Conservation (phyloP, 192 early-diverging fungal genomes). For the Allomyces macrogynus region DNA sequence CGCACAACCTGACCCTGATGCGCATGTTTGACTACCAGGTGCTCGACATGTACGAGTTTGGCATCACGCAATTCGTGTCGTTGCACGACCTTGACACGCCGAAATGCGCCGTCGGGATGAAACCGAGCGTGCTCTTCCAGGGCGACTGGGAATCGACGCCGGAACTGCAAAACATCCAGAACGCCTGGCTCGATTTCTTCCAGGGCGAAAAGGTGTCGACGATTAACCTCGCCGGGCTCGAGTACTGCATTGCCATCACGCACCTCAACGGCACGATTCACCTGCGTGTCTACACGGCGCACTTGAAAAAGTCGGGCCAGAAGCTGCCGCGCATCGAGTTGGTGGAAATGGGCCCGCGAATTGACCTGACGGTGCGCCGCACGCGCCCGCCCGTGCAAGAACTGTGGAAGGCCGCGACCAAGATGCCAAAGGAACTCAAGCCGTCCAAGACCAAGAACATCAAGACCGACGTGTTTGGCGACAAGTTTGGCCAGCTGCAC, state of each 20-base stretch:
- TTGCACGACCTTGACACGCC: constrained; percentile 52
- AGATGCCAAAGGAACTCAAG: constrained; percentile 71
- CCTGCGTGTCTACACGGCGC: constrained; percentile 60
- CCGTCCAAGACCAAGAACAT: constrained; percentile 76
- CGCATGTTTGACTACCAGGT: constrained; percentile 86
- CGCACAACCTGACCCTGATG: constrained; percentile 75
- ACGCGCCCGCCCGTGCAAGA: constrained; percentile 47
- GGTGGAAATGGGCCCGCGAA: constrained; percentile 76
- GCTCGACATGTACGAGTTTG: constrained; percentile 89
- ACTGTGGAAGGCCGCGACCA: constrained; percentile 61
- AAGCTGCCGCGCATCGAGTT: constrained; percentile 78
- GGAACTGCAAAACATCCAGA: constrained; percentile 53
- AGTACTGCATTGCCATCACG: constrained; percentile 71
- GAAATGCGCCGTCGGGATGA: constrained; percentile 65
- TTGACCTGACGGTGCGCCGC: constrained; percentile 63
- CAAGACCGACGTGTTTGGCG: constrained; percentile 66
- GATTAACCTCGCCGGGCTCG: constrained; percentile 68
- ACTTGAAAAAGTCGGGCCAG: constrained; percentile 70
- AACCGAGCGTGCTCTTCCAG: constrained; percentile 74
- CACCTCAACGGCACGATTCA: constrained; percentile 46
- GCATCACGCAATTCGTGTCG: constrained; percentile 44
- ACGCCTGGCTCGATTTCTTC: constrained; percentile 75
- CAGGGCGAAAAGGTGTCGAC: constrained; percentile 52
- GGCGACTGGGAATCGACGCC: constrained; percentile 67
- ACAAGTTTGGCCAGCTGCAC: constrained; percentile 78